A percentile compares a stretch with the other conserved stretches of the same genome.
Evolutionary conservation across 345 rosid species (phyloP).

Genomic region (Conringia planisiliqua): DNA sequence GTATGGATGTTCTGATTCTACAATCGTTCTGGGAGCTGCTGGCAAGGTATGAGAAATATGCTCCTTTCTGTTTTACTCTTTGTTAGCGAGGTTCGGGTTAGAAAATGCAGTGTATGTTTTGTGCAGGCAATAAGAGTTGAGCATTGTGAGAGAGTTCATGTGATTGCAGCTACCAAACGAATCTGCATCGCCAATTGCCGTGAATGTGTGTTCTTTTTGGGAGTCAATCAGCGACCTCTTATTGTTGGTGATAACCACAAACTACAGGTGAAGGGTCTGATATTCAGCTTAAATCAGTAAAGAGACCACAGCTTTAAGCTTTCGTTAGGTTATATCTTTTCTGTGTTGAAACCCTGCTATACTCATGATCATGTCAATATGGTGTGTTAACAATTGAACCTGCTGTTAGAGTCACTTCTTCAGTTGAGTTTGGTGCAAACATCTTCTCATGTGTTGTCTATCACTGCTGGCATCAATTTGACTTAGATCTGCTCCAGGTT

Average conservation of each 20-base stretch:
- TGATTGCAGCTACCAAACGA: conserved; percentile 81
- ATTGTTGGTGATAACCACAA: conserved; percentile 95
- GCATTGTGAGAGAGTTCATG: conserved; percentile 99
- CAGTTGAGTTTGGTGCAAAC: not conserved
- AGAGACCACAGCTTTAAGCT: not conserved
- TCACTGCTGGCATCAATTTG: conserved; percentile 18
- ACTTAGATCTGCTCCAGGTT: conserved; percentile 49
- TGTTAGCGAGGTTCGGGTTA: not conserved
- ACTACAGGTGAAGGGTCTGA: conserved; percentile 61
- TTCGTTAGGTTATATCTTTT: not conserved
- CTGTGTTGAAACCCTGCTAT: not conserved
- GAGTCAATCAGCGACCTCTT: conserved; percentile 96
- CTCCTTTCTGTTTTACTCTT: conserved; percentile 2
- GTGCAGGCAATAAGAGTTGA: conserved; percentile 88
- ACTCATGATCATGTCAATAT: not conserved
- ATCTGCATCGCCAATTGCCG: conserved; percentile 95
- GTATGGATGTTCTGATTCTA: conserved; percentile 95
- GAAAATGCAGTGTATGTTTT: conserved; percentile 12
- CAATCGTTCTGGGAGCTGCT: conserved; percentile 93
- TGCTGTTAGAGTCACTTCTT: not conserved
- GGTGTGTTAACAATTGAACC: not conserved
- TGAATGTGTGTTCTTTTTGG: conserved; percentile 92
- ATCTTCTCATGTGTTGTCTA: not conserved
- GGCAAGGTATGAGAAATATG: conserved; percentile 64
- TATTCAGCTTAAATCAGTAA: not conserved